These are phyloP conservation scores for Talaromyces sp. DNA, from an alignment of 2,329 filamentous ascomycete genomes.

Conservation along the genomic window DNA sequence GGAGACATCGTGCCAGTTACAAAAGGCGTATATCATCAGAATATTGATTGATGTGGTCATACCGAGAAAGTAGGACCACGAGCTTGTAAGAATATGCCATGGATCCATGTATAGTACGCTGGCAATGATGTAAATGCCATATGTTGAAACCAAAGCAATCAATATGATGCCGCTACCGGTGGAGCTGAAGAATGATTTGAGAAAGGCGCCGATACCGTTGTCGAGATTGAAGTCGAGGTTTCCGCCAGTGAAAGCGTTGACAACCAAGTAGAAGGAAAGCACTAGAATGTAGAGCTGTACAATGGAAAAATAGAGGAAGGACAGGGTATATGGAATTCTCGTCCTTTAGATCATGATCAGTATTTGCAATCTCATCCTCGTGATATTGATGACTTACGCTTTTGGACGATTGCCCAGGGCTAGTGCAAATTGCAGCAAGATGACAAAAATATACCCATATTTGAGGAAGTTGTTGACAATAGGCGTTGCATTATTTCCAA, in stretches of 20 bases:
- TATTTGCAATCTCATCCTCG: background rate
- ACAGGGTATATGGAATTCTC: slow-evolving; percentile 84
- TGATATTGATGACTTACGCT: slow-evolving; percentile 46
- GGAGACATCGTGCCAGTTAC: slow-evolving; percentile 99
- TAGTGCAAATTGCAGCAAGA: slow-evolving; percentile 92
- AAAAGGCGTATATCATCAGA: slow-evolving; percentile 98
- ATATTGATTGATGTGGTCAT: slow-evolving; percentile 99
- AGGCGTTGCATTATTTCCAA: slow-evolving; percentile 80
- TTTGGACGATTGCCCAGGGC: slow-evolving; percentile 96
- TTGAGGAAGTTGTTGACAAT: slow-evolving; percentile 88
- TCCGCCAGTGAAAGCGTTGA: slow-evolving; percentile 68
- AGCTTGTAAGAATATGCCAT: slow-evolving; percentile 97
- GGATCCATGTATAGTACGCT: slow-evolving; percentile 98
- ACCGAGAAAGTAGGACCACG: slow-evolving; percentile 88
- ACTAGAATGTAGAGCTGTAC: slow-evolving; percentile 90
- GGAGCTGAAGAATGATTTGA: slow-evolving; percentile 77
- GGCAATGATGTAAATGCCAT: slow-evolving; percentile 93
- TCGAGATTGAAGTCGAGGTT: slow-evolving; percentile 62
- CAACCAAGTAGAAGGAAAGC: slow-evolving; percentile 81
- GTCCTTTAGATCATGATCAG: slow-evolving; percentile 48
- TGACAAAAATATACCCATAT: slow-evolving; percentile 86
- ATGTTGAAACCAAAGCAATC: slow-evolving; percentile 87
- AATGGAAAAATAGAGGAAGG: slow-evolving; percentile 80
- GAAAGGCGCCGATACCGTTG: slow-evolving; percentile 62
- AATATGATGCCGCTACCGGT: slow-evolving; percentile 85